A percentile compares a stretch with the other conserved stretches of the same genome.
These are phyloP conservation scores for Trichoderma koningii DNA, from an alignment of 2,329 filamentous ascomycete species.

Conservation along the genomic window DNA sequence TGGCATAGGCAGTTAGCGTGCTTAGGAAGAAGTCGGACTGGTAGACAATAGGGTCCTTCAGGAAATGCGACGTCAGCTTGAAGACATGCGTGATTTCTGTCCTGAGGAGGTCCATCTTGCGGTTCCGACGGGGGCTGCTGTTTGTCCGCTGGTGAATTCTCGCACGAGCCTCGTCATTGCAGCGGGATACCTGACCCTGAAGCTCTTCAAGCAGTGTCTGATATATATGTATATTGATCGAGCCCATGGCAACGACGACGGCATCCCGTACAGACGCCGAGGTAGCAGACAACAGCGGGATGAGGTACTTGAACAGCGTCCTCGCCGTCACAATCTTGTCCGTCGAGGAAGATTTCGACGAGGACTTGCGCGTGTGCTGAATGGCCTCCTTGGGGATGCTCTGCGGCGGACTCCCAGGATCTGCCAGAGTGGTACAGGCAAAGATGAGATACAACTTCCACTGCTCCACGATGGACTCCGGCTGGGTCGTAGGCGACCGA, in stretches of 20 bases:
- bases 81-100: slow-evolving; percentile 97
- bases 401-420: slow-evolving; percentile 63
- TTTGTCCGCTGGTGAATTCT: slow-evolving; percentile 84
- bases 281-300: slow-evolving; percentile 79
- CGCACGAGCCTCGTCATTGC: slow-evolving; percentile 84
- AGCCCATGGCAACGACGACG: slow-evolving; percentile 87
- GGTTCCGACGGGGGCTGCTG: slow-evolving; percentile 78
- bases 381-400: slow-evolving; percentile 50
- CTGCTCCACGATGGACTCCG: slow-evolving; percentile 89
- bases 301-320: slow-evolving; percentile 86
- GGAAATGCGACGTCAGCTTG: slow-evolving; percentile 86
- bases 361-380: slow-evolving; percentile 81
- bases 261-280: slow-evolving; percentile 83
- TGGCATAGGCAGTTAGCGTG: slow-evolving; percentile 86
- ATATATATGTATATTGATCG: slow-evolving; percentile 93
- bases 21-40: slow-evolving; percentile 88
- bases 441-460: slow-evolving; percentile 98
- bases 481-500: slow-evolving; percentile 68
- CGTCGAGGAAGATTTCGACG: slow-evolving; percentile 67
- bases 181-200: slow-evolving; percentile 80
- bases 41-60: slow-evolving; percentile 75
- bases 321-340: slow-evolving; percentile 85
- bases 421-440: slow-evolving; percentile 91
- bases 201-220: slow-evolving; percentile 86
- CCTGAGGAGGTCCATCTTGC: slow-evolving; percentile 80